Conservation (phyloP, 495 filamentous ascomycete species). For the Terfezia boudieri region DNA sequence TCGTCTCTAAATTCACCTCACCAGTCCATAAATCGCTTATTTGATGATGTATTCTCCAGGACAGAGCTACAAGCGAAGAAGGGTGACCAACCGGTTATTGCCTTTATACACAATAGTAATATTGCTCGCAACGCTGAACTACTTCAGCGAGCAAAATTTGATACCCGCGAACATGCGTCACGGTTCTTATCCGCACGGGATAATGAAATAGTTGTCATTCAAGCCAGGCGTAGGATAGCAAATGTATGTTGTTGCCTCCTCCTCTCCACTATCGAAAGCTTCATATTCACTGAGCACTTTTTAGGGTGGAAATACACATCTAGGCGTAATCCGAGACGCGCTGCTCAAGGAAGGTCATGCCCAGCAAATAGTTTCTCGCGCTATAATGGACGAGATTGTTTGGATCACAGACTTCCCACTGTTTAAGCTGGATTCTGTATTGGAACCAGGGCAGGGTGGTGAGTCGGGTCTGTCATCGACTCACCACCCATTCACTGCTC, state of each 20-base stretch:
- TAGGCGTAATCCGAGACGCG: conserved; percentile 53
- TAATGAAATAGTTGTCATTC: neutral
- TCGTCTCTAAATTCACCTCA: neutral
- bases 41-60: neutral
- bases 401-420: conserved; percentile 87
- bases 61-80: neutral
- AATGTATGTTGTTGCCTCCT: neutral
- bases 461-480: conserved; percentile 60
- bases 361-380: conserved; percentile 30
- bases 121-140: neutral
- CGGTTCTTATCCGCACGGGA: neutral
- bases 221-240: neutral
- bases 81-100: neutral
- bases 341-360: conserved; percentile 44
- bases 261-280: conserved; percentile 26
- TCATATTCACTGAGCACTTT: neutral
- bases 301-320: conserved; percentile 47
- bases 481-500: conserved; percentile 92
- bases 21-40: neutral
- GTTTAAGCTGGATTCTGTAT: conserved; percentile 47
- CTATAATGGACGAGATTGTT: conserved; percentile 38
- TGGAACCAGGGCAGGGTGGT: conserved; percentile 66
- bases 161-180: neutral
- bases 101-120: neutral
- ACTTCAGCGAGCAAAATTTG: neutral